Evolutionary conservation across 1,139 yeast species (phyloP), one percentile per base, ranked within the genome.

Genomic region (Candida sp.): DNA sequence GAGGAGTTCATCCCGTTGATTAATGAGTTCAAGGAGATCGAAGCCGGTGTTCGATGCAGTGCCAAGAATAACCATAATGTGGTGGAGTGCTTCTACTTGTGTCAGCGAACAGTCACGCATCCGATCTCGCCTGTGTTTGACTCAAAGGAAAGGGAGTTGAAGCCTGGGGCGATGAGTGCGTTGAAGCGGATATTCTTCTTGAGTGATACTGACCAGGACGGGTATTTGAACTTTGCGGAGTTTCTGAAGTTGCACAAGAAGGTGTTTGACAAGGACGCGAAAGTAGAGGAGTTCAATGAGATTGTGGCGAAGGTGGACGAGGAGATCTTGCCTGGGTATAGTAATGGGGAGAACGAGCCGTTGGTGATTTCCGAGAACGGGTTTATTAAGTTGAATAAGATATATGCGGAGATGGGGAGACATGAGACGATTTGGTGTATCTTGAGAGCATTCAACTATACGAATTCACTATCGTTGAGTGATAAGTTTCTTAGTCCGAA

Each of bases 361-460:
- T 11, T 32, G 22, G 35, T 32, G 23, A 22, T 61, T 62, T 41
- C 73, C 73, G 83, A 81, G 49, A 84, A 82, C 46, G 98, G 96
- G 0, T 94, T 94, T 61, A 71, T 94, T 5, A 70, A 84, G 1
- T 71, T 94, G 49, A 91, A 91, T 67, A 88, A 88, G 61, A 71
- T 89, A 34, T 94, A 88, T 65, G 96, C 96, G 1, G 96, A 91
- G 59, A 83, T 84, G 42, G 99, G 99, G 0, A 75, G 98, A 42
- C 98, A 94, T 65, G 99, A 94, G 65, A 93, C 98, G 0, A 88
- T 91, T 0, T 94, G 99, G 99, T 96, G 97, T 0, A 90, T 94
- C 23, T 67, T 94, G 31, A 70, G 99, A 49, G 82, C 92, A 1
- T 94, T 90, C 67, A 90, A 90, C 62, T 94, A 94, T 62, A 93